A percentile compares a stretch with the other conserved stretches of the same genome.
phyloP scores from a whole-genome alignment of 2,329 filamentous ascomycete species.

The Fusarium nanum region DNA sequence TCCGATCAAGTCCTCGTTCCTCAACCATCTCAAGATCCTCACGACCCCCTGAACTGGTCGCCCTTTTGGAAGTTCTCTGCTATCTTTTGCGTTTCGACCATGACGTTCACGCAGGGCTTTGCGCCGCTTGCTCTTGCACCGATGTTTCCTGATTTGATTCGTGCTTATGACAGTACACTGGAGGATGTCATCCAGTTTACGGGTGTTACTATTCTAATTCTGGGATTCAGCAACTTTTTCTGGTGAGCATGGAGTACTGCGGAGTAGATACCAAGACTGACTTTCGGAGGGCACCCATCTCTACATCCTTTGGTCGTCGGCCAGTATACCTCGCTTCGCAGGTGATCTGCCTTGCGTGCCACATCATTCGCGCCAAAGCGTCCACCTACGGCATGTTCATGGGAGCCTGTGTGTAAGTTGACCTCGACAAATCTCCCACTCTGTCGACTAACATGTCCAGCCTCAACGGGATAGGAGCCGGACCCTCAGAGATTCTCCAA shows the following conservation, averaged over 20 bases:
- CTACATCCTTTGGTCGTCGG: neutral
- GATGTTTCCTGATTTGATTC: conserved; percentile 8
- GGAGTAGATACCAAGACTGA: neutral
- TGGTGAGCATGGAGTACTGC: rapidly evolving
- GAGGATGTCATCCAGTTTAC: conserved; percentile 9
- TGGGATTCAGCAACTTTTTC: conserved; percentile 5
- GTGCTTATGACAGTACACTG: neutral
- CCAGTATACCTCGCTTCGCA: conserved; percentile 9
- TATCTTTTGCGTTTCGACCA: conserved; percentile 3
- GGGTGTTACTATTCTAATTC: neutral
- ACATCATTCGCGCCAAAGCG: conserved; percentile 2
- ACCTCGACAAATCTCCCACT: rapidly evolving
- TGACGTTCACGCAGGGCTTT: conserved; percentile 10
- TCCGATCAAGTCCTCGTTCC: conserved; percentile 33
- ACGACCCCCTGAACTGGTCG: conserved; percentile 13
- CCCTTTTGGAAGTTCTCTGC: conserved; percentile 12
- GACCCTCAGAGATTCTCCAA: conserved; percentile 27
- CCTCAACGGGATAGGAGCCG: conserved; percentile 20
- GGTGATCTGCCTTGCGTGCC: neutral
- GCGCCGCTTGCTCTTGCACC: conserved; percentile 10
- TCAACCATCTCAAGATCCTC: conserved; percentile 14
- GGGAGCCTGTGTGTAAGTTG: conserved; percentile 2
- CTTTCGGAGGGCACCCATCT: neutral
- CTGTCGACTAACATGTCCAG: neutral
- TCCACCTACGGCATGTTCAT: conserved; percentile 8